phyloP scores from a whole-genome alignment of 352 stramenopile genomes.

The Phytophthora pistaciae region DNA sequence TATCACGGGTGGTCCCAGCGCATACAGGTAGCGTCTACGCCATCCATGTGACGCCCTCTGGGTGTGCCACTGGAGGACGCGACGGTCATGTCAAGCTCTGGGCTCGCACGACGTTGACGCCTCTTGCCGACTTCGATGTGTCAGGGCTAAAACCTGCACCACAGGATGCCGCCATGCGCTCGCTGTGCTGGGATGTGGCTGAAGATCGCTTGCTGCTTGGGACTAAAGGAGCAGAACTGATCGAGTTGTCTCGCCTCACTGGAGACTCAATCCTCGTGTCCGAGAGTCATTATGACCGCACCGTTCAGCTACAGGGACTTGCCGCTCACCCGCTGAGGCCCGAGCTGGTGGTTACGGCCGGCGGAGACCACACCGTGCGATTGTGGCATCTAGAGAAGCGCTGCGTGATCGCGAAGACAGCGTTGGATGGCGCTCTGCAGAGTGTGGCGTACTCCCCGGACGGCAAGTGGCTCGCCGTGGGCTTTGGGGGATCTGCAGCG shows the following conservation, averaged over 20 bases:
- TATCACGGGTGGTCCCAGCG: slow-evolving; percentile 65
- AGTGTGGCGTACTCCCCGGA: slow-evolving; percentile 72
- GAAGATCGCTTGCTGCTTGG: slow-evolving; percentile 78
- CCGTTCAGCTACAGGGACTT: slow-evolving; percentile 56
- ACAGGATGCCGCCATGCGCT: slow-evolving; percentile 55
- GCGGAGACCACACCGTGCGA: slow-evolving; percentile 73
- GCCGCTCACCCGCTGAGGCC: slow-evolving; percentile 51
- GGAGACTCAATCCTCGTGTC: slow-evolving; percentile 67
- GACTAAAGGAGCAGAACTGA: slow-evolving; percentile 71
- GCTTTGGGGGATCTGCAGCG: slow-evolving; percentile 51
- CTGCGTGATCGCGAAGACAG: slow-evolving; percentile 62
- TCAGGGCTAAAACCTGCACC: slow-evolving; percentile 58
- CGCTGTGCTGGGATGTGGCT: slow-evolving; percentile 72
- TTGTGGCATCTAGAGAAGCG: slow-evolving; percentile 72
- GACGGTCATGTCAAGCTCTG: slow-evolving; percentile 84
- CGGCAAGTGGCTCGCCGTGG: slow-evolving; percentile 72
- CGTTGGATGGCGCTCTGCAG: slow-evolving; percentile 66
- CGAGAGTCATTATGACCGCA: slow-evolving; percentile 68
- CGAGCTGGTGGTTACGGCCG: slow-evolving; percentile 72
- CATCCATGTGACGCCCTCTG: slow-evolving; percentile 61
- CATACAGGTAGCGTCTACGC: slow-evolving; percentile 77
- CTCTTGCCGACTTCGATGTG: slow-evolving; percentile 73
- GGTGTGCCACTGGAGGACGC: slow-evolving; percentile 65
- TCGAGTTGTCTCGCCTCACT: slow-evolving; percentile 77
- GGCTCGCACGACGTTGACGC: slow-evolving; percentile 49